Evolutionary conservation across 1,139 yeast genomes (phyloP).

Genomic region (Suhomyces wounanorum): DNA sequence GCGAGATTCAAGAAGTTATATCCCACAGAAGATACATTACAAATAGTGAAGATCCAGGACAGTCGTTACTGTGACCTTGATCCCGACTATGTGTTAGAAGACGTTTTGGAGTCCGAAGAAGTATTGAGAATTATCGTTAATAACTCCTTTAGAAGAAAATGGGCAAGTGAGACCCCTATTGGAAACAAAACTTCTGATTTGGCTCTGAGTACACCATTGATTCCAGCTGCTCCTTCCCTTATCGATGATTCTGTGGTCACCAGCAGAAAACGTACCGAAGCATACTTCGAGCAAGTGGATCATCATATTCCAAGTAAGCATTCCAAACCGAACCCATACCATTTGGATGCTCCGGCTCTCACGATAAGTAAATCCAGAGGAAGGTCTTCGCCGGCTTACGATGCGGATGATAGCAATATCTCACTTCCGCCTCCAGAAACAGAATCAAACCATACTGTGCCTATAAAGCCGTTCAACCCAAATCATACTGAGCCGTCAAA

Average conservation of each 20-base stretch:
- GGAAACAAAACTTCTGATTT: conserved; percentile 11
- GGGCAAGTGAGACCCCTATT: conserved; percentile 7
- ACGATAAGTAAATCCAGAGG: conserved; percentile 11
- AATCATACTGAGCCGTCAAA: conserved; percentile 11
- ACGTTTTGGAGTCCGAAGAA: conserved; percentile 60
- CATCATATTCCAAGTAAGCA: conserved; percentile 30
- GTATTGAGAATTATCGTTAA: conserved; percentile 56
- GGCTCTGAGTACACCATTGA: conserved; percentile 15
- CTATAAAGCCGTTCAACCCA: conserved; percentile 18
- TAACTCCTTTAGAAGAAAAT: conserved; percentile 19
- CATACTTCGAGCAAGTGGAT: conserved; percentile 32
- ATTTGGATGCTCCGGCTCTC: conserved; percentile 11
- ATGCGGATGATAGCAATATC: conserved; percentile 24
- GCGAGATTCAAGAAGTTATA: conserved; percentile 59
- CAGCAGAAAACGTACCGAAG: conserved; percentile 26
- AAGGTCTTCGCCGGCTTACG: conserved; percentile 10
- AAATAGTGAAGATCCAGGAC: conserved; percentile 63
- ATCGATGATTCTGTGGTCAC: conserved; percentile 16
- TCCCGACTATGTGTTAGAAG: conserved; percentile 67
- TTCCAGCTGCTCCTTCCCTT: conserved; percentile 16
- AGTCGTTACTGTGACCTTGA: conserved; percentile 69
- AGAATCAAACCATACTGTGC: conserved; percentile 26
- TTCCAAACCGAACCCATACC: conserved; percentile 7
- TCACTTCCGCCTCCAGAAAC: conserved; percentile 42
- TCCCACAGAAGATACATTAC: conserved; percentile 56